Percentiles rank a stretch among this genome's conserved stretches.
Evolutionary conservation across 1,284 basidiomycete species (phyloP).

Genomic region (Microbotryum silenes-acaulis): DNA sequence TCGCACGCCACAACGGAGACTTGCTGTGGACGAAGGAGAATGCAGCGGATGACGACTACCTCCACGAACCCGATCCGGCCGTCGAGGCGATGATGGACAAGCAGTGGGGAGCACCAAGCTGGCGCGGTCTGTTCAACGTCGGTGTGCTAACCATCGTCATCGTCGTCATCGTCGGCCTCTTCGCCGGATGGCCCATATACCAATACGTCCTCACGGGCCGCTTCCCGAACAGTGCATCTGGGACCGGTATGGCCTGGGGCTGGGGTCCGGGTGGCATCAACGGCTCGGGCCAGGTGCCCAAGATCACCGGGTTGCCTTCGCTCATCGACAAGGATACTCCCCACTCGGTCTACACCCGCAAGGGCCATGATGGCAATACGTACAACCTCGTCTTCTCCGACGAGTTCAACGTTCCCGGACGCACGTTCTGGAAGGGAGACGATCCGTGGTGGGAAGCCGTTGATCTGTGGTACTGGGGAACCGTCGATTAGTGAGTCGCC

Average conservation of each 20-base stretch:
- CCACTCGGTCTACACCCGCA: slow-evolving; percentile 24
- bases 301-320: slow-evolving; percentile 27
- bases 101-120: slow-evolving; percentile 10
- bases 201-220: neutral
- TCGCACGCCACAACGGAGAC: slow-evolving; percentile 1
- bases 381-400: slow-evolving; percentile 64
- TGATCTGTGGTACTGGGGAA: slow-evolving; percentile 66
- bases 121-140: slow-evolving; percentile 21
- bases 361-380: slow-evolving; percentile 33
- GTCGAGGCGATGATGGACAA: slow-evolving; percentile 28
- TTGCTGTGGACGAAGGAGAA: slow-evolving; percentile 35
- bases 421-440: slow-evolving; percentile 64
- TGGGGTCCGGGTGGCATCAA: slow-evolving; percentile 28
- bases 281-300: slow-evolving; percentile 33
- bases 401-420: slow-evolving; percentile 74
- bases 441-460: slow-evolving; percentile 71
- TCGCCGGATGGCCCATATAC: slow-evolving; percentile 26
- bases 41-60: slow-evolving; percentile 32
- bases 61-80: slow-evolving; percentile 26
- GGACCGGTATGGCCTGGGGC: slow-evolving; percentile 22
- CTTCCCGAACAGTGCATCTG: slow-evolving; percentile 9
- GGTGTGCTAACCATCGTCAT: slow-evolving; percentile 23
- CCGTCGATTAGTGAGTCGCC: slow-evolving; percentile 8
- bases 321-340: slow-evolving; percentile 43
- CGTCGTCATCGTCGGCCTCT: slow-evolving; percentile 34